A percentile compares a stretch with the other conserved stretches of the same genome.
phyloP scores from a whole-genome alignment of 1,284 basidiomycete genomes.

The Apiotrichum brassicae region DNA sequence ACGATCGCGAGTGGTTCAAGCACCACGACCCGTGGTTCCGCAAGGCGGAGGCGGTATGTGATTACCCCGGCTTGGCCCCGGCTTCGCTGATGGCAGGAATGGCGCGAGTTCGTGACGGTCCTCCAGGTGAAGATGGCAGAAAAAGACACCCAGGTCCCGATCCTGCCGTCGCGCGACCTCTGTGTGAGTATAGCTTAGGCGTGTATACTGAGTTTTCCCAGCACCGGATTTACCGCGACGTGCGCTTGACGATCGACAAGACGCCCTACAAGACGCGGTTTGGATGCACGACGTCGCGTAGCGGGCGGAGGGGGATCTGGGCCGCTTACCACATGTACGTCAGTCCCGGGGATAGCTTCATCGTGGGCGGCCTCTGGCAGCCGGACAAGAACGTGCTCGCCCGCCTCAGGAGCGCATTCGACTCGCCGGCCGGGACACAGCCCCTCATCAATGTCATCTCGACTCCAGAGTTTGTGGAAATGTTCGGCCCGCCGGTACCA shows the following conservation, averaged over 20 bases:
- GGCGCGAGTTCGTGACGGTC: conserved; percentile 70
- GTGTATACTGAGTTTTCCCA: conserved; percentile 6
- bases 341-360: conserved; percentile 60
- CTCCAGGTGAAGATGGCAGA: conserved; percentile 61
- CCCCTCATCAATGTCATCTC: conserved; percentile 64
- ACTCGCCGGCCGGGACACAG: conserved; percentile 46
- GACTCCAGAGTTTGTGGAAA: conserved; percentile 58
- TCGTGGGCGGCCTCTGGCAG: conserved; percentile 79
- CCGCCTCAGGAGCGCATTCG: conserved; percentile 61
- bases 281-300: conserved; percentile 36
- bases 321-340: conserved; percentile 48
- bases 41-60: conserved; percentile 59
- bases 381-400: conserved; percentile 71
- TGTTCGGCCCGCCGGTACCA: conserved; percentile 65
- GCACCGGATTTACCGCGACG: conserved; percentile 50
- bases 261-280: conserved; percentile 83
- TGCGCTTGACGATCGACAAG: conserved; percentile 65
- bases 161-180: conserved; percentile 76
- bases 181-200: conserved; percentile 53
- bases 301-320: conserved; percentile 45
- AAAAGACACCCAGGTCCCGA: conserved; percentile 72
- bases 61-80: neutral
- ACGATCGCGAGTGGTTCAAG: conserved; percentile 73
- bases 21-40: conserved; percentile 67
- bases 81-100: conserved; percentile 54